Conservation (phyloP, 768 basidiomycete species). For the Mycena haematopus region DNA sequence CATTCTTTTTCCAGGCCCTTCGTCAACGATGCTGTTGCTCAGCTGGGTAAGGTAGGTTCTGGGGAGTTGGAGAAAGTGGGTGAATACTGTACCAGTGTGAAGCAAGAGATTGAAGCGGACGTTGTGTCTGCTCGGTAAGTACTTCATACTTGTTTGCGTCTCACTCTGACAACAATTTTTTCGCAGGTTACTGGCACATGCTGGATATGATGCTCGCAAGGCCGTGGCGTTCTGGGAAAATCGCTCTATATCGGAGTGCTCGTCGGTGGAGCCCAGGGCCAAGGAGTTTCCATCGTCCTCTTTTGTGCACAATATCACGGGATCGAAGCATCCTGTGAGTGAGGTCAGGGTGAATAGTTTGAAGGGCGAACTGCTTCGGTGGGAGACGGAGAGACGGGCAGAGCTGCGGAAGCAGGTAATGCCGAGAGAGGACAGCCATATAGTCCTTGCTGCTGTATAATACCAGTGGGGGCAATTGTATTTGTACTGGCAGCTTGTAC, state of each 20-base stretch:
- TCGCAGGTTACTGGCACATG: conserved; percentile 86
- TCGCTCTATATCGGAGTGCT: conserved; percentile 56
- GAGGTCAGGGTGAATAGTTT: conserved; percentile 67
- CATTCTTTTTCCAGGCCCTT: conserved; percentile 62
- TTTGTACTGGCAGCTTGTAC: conserved; percentile 24
- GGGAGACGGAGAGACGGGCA: conserved; percentile 62
- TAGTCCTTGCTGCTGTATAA: conserved; percentile 21
- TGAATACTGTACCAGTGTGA: conserved; percentile 77
- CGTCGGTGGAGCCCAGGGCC: conserved; percentile 36
- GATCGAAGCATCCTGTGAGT: conserved; percentile 71
- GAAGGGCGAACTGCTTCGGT: conserved; percentile 70
- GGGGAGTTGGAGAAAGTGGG: conserved; percentile 76
- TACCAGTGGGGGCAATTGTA: conserved; percentile 2
- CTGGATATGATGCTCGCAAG: conserved; percentile 86
- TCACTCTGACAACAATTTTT: conserved; percentile 16
- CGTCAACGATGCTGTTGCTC: conserved; percentile 91
- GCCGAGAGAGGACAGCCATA: conserved; percentile 13
- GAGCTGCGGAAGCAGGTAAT: conserved; percentile 26
- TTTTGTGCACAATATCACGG: conserved; percentile 55
- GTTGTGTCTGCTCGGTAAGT: conserved; percentile 81
- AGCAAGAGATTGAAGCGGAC: conserved; percentile 93
- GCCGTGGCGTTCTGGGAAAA: conserved; percentile 87
- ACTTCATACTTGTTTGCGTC: conserved; percentile 13
- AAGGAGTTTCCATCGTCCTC: conserved; percentile 28
- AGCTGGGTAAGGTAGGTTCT: conserved; percentile 77